Conservation (phyloP, 73 alveolate species). For the Tetrahymena borealis region DNA sequence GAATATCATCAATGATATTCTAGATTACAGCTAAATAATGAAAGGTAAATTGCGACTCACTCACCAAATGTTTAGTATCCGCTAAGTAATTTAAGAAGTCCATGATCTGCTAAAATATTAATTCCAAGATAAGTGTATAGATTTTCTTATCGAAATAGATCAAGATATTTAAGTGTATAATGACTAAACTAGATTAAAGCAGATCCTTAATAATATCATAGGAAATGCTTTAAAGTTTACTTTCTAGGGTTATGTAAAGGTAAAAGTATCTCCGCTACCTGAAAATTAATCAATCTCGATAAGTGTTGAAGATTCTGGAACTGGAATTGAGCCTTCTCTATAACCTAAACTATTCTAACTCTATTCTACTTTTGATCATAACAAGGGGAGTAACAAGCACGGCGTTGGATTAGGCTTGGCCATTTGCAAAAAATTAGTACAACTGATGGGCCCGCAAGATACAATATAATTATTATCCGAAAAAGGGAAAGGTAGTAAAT, state of each 20-base stretch:
- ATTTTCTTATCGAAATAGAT: background rate
- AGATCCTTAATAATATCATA: background rate
- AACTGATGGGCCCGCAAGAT: background rate
- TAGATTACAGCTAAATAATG: background rate
- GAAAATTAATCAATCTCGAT: background rate
- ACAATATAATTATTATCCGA: background rate
- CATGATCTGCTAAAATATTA: background rate
- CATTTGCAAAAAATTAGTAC: background rate
- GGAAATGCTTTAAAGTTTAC: background rate
- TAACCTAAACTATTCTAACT: background rate
- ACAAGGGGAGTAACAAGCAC: background rate
- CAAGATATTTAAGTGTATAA: background rate
- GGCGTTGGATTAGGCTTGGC: background rate
- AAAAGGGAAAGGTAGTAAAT: background rate
- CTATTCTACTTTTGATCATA: background rate
- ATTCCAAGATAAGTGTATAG: background rate
- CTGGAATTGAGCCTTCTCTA: background rate
- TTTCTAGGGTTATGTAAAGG: background rate
- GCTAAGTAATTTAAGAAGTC: background rate
- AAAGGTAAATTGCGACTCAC: background rate
- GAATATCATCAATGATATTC: background rate
- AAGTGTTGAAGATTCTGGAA: background rate
- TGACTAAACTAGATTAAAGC: background rate
- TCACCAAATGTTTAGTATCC: background rate
- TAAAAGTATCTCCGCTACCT: background rate